These are phyloP conservation scores for Aurantiochytrium sp. DNA, from an alignment of 108 stramenopile genomes.

Conservation along the genomic window DNA sequence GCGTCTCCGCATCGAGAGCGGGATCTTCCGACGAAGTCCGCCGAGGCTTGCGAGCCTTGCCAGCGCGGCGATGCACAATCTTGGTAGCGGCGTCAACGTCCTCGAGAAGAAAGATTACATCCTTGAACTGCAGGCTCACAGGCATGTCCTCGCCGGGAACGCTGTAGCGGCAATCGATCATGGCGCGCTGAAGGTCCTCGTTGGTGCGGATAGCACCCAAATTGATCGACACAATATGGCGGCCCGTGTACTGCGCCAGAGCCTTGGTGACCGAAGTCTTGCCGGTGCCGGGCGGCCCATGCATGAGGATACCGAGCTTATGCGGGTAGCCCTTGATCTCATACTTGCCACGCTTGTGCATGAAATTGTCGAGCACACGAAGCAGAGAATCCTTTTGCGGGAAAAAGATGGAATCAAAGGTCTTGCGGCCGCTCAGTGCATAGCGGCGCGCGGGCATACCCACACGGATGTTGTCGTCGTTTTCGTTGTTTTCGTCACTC, in stretches of 20 bases:
- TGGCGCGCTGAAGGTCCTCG: constrained; percentile 61
- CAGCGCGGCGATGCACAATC: constrained; percentile 47
- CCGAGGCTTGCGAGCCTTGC: not conserved
- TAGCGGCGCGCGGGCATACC: constrained; percentile 35
- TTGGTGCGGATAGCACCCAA: constrained; percentile 58
- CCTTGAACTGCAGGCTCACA: constrained; percentile 30
- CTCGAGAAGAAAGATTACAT: constrained; percentile 72
- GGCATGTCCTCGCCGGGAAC: constrained; percentile 48
- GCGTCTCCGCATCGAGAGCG: not conserved
- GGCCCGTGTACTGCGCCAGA: constrained; percentile 56
- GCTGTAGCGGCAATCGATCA: constrained; percentile 57
- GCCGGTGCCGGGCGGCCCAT: constrained; percentile 50
- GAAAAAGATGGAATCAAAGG: constrained; percentile 66
- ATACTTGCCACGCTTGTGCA: constrained; percentile 57
- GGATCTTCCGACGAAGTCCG: not conserved
- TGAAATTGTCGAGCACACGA: constrained; percentile 45
- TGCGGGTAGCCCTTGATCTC: constrained; percentile 66
- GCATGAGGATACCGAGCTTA: constrained; percentile 55
- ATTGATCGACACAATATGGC: constrained; percentile 65
- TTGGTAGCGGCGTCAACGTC: constrained; percentile 68
- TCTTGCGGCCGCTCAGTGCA: constrained; percentile 61
- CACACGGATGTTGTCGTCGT: constrained; percentile 32
- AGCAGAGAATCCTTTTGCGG: constrained; percentile 52
- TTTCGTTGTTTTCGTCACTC: not conserved
- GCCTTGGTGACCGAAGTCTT: constrained; percentile 66